These are phyloP conservation scores for Cryomyces antarcticus DNA, from an alignment of 495 filamentous ascomycete genomes.

Conservation along the genomic window DNA sequence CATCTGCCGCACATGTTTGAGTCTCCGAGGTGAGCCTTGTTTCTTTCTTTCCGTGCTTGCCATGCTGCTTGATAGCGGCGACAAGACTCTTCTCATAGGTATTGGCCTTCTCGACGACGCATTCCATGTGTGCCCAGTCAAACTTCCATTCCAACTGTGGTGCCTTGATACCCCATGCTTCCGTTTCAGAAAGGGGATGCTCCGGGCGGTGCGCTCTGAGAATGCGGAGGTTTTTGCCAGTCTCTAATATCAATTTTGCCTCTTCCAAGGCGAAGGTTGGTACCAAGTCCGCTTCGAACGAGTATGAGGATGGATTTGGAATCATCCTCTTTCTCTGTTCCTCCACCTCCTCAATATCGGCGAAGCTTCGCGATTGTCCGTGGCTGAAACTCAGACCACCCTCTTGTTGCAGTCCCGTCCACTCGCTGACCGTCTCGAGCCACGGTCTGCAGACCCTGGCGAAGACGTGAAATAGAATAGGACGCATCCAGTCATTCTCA, in stretches of 20 bases:
- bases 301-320: background rate
- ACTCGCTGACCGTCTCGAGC: slow-evolving; percentile 49
- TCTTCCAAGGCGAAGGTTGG: slow-evolving; percentile 11
- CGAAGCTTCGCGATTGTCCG: no score
- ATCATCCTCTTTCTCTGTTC: slow-evolving; percentile 18
- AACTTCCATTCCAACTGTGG: slow-evolving; percentile 52
- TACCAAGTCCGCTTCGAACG: slow-evolving; percentile 7
- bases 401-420: slow-evolving; percentile 40
- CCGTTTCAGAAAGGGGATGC: slow-evolving; percentile 44
- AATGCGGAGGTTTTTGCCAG: slow-evolving; percentile 54
- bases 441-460: slow-evolving; percentile 45
- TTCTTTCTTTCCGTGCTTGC: background rate
- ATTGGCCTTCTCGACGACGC: slow-evolving; percentile 36
- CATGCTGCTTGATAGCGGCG: slow-evolving; percentile 8
- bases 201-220: slow-evolving; percentile 52
- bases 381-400: no score
- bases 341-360: no score
- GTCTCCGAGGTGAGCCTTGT: slow-evolving; percentile 6
- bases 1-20: background rate
- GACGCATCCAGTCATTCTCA: slow-evolving; percentile 35
- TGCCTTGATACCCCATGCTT: slow-evolving; percentile 24
- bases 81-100: slow-evolving; percentile 38
- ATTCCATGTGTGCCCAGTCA: slow-evolving; percentile 52
- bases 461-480: slow-evolving; percentile 45
- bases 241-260: slow-evolving; percentile 31